Evolutionary conservation across 768 basidiomycete species (phyloP).

Genomic region (Psilocybe cyanescens): DNA sequence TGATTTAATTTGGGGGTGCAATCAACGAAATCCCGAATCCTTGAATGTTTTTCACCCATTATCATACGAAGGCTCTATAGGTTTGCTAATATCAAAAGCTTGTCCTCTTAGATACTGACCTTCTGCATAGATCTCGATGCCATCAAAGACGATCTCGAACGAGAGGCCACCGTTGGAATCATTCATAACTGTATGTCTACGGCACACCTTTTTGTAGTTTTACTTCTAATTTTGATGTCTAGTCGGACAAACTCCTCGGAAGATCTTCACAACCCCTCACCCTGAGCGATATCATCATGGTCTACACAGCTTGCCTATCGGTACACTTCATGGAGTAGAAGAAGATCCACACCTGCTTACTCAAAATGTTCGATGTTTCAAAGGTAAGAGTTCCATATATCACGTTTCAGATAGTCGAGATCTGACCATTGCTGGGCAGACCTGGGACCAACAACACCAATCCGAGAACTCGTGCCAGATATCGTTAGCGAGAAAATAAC

Average conservation of each 20-base stretch:
- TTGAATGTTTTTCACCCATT: constrained; percentile 92
- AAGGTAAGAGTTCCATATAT: constrained; percentile 42
- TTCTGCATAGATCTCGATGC: constrained; percentile 70
- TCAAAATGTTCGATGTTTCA: constrained; percentile 59
- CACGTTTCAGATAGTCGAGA: neutral
- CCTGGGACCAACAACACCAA: constrained; percentile 47
- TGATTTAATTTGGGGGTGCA: constrained; percentile 90
- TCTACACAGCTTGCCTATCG: constrained; percentile 70
- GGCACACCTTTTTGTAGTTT: neutral
- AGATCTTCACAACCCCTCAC: constrained; percentile 79
- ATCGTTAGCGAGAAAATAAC: constrained; percentile 57
- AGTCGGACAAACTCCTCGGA: constrained; percentile 93
- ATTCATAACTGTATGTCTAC: constrained; percentile 82
- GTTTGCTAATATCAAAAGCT: constrained; percentile 34
- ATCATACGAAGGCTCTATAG: constrained; percentile 91
- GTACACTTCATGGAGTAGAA: constrained; percentile 74
- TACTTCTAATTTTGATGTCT: constrained; percentile 1
- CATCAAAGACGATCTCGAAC: constrained; percentile 85
- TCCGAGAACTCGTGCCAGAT: constrained; percentile 61
- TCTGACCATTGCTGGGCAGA: constrained; percentile 35
- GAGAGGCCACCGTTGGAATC: constrained; percentile 92
- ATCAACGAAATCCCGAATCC: constrained; percentile 77
- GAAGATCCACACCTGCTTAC: constrained; percentile 78
- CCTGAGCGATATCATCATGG: constrained; percentile 77
- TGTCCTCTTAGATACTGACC: neutral